phyloP scores from a whole-genome alignment of 352 stramenopile genomes.

The Plasmopara muralis region DNA sequence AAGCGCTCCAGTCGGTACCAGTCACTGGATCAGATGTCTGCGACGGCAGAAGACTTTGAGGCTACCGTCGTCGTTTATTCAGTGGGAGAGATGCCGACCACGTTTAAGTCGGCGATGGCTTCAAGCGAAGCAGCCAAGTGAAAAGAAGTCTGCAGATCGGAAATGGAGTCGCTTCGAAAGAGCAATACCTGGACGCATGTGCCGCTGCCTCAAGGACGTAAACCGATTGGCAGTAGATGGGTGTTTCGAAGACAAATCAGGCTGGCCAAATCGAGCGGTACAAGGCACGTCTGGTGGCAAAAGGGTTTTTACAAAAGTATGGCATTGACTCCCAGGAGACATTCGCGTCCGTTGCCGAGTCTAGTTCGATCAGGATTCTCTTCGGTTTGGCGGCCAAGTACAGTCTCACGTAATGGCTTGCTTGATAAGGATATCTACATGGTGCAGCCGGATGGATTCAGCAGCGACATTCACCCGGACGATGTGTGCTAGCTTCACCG shows the following conservation, averaged over 20 bases:
- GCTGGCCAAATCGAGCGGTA: too few relatives aligned
- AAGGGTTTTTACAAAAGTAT: too few relatives aligned
- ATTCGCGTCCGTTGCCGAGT: not conserved
- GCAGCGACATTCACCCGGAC: too few relatives aligned
- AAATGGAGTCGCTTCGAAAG: conserved; percentile 7
- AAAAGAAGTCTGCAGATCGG: not conserved
- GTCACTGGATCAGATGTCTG: not conserved
- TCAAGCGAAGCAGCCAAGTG: not conserved
- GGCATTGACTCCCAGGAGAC: not conserved
- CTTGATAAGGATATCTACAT: too few relatives aligned
- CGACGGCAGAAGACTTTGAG: not conserved
- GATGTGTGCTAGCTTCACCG: not conserved
- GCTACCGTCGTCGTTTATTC: not conserved
- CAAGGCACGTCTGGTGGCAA: too few relatives aligned
- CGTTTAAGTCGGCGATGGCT: not conserved
- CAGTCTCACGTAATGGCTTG: too few relatives aligned
- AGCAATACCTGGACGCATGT: conserved; percentile 10
- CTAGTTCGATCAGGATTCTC: conserved; percentile 2
- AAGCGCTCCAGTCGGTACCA: not conserved
- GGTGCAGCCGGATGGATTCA: too few relatives aligned
- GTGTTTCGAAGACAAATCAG: too few relatives aligned
- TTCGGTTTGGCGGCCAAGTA: not conserved
- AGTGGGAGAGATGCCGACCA: not conserved
- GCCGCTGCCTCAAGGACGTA: conserved; percentile 3
- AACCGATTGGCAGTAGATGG: conserved; percentile 3